These are phyloP conservation scores for Tremellales sp. DNA, from an alignment of 1,284 basidiomycete genomes.

Conservation along the genomic window DNA sequence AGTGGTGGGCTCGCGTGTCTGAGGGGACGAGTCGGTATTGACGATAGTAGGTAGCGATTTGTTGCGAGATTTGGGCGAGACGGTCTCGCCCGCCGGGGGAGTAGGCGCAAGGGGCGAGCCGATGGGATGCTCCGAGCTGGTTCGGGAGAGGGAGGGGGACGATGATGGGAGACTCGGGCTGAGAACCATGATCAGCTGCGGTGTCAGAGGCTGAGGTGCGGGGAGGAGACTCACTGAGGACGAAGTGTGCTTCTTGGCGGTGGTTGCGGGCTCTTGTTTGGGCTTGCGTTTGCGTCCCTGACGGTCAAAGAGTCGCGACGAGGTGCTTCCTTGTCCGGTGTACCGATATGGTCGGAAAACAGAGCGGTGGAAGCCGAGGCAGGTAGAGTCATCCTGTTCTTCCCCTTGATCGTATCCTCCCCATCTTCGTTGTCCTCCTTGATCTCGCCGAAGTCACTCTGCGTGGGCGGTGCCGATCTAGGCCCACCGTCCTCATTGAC, in stretches of 20 bases:
- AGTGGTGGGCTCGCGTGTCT: background rate
- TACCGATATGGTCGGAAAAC: slow-evolving; percentile 10
- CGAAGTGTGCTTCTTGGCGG: slow-evolving; percentile 39
- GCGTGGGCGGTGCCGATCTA: slow-evolving; percentile 13
- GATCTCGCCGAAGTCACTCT: slow-evolving; percentile 21
- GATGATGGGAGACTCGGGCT: too few species aligned
- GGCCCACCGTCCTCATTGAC: slow-evolving; percentile 1
- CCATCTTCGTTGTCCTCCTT: slow-evolving; percentile 6
- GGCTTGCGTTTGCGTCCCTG: slow-evolving; percentile 4
- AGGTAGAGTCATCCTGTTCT: slow-evolving; percentile 24
- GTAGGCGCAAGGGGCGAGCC: too few species aligned
- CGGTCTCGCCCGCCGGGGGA: too few species aligned
- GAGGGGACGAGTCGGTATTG: slow-evolving; percentile 24
- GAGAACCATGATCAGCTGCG: background rate
- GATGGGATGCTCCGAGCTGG: too few species aligned
- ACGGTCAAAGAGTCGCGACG: background rate
- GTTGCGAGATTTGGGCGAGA: slow-evolving; percentile 1
- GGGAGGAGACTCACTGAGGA: slow-evolving; percentile 27
- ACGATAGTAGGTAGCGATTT: slow-evolving; percentile 27
- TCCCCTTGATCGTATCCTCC: slow-evolving; percentile 19
- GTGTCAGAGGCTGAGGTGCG: background rate
- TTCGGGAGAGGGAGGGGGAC: too few species aligned
- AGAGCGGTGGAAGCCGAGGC: slow-evolving; percentile 7
- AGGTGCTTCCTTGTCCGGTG: slow-evolving; percentile 6
- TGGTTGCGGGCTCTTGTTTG: slow-evolving; percentile 35